Evolutionary conservation across 2,329 filamentous ascomycete genomes (phyloP), one percentile per base, ranked within the genome.

Genomic region (Stachybotrys elegans): DNA sequence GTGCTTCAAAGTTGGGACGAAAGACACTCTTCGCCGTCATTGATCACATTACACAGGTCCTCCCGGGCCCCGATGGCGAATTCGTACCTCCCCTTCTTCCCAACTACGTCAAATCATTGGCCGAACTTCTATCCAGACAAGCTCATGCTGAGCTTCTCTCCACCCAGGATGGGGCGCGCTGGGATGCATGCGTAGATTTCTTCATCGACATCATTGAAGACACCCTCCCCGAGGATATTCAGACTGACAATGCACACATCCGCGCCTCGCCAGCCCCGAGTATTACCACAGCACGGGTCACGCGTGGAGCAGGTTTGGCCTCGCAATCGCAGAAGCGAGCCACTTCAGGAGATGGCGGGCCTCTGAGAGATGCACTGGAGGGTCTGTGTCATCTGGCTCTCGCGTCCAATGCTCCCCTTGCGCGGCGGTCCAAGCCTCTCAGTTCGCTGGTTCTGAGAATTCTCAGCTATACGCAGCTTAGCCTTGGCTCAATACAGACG

Each of bases 71-170:
- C 4, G 77, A 82, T 43, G 81, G 81, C 13, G 75, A 71, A 3
- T 78, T 85, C 43, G 81, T 88, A 50, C 74, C 82, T 45, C 83
- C 86, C 12, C 72, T 98, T 5, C 68, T 83, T 20, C 75, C 82
- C 40, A 82, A 93, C 57, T 95, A 96, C 60, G 75, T 88, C 52
- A 95, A 88, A 67, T 78, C 83, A 17, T 68, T 98, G 51, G 71
- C 78, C 5, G 73, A 78, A 22, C 66, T 96, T 4, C 74, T 97
- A 16, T 79, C 81, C 34, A 79, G 86, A 55, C 79, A 81, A 37
- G 77, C 88, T 16, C 89, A 94, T 61, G 81, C 86, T 22, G 94
- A 97, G 63, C 83, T 90, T 55, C 71, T 97, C 12, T 76, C 81
- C 11, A 66, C 71, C 20, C 63, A 70, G 14, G 62, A 68, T 4